Evolutionary conservation across 176 grass and related monocot species (phyloP), one percentile per base, ranked within the genome.

Genomic region (Carex kokanica): DNA sequence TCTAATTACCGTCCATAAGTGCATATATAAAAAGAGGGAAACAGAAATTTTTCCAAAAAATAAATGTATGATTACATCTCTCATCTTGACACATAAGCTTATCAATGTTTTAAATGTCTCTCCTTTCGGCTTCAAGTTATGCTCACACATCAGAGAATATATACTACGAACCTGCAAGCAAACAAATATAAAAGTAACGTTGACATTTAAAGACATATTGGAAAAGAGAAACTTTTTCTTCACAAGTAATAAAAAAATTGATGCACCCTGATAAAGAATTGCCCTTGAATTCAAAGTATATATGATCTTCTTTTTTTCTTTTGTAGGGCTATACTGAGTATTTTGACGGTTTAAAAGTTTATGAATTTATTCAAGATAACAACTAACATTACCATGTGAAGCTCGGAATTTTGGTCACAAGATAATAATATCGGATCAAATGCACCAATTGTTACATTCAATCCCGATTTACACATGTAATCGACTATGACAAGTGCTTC

Each of bases 401-500:
- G 68, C 78, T 98, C 92, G 34, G 53, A 92, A 85, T 34, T 78
- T 86, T 90, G 84, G 24, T 94, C 90, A 87, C 95, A 98, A 67
- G 87, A 78, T 51, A 95, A 81, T 85, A 98, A 88, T 84, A 98
- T 91, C 84, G 87, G 89, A 88, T 89, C 43, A 84, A 98, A 88
- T 53, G 83, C 79, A 88, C 93, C 87, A 87, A 91, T 78, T 74
- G 91, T 38, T 47, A 88, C 89, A 87, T 51, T 56, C 25, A 92
- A 85, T 89, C 84, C 75, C 63, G 86, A 93, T 83, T 91, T 86
- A 86, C 87, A 91, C 83, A 95, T 87, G 73, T 77, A 47, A 27
- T 95, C 95, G 63, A 85, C 87, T 84, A 90, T 36, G 83, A 88
- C 92, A 93, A 98, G 92, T 85, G 95, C 91, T 87, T 89, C 81